Evolutionary conservation across 1,284 basidiomycete genomes (phyloP).

Genomic region (Papiliotrema terrestris): DNA sequence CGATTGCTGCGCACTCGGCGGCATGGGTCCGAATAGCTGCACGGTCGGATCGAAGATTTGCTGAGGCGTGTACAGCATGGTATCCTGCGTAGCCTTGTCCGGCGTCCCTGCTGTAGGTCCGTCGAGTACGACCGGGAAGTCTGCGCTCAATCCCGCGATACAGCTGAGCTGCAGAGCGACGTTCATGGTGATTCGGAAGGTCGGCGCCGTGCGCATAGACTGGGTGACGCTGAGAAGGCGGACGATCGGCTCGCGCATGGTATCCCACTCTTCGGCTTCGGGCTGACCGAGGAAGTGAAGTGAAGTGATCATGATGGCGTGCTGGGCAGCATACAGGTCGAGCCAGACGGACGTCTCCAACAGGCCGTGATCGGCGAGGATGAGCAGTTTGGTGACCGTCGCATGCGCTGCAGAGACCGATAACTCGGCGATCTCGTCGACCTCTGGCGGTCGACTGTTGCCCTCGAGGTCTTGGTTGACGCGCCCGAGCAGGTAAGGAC

Average conservation of each 20-base stretch:
- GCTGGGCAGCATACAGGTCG: constrained; percentile 18
- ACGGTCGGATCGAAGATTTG: not conserved
- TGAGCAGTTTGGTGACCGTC: constrained; percentile 8
- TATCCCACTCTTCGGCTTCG: not conserved
- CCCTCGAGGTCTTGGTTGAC: constrained; percentile 9
- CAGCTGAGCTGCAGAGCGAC: constrained; percentile 17
- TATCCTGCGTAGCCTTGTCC: not conserved
- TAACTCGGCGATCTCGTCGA: constrained; percentile 6
- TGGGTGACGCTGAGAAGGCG: constrained; percentile 6
- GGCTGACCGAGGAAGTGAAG: constrained; percentile 16
- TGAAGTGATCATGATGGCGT: constrained; percentile 18
- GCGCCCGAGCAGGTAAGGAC: constrained; percentile 15
- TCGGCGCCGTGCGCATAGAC: constrained; percentile 12
- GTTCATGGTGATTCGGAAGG: constrained; percentile 20
- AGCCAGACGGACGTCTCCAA: constrained; percentile 13
- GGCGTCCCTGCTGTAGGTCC: not conserved
- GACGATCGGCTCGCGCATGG: constrained; percentile 1
- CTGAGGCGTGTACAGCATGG: not conserved
- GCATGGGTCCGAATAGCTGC: not conserved
- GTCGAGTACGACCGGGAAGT: not conserved
- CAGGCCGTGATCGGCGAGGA: constrained; percentile 2
- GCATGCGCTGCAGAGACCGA: constrained; percentile 10
- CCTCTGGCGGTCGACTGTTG: not conserved
- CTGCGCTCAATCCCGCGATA: constrained; percentile 12
- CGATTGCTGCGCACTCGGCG: not conserved